These are phyloP conservation scores for Microdochium paspali DNA, from an alignment of 2,329 filamentous ascomycete species.

Conservation along the genomic window DNA sequence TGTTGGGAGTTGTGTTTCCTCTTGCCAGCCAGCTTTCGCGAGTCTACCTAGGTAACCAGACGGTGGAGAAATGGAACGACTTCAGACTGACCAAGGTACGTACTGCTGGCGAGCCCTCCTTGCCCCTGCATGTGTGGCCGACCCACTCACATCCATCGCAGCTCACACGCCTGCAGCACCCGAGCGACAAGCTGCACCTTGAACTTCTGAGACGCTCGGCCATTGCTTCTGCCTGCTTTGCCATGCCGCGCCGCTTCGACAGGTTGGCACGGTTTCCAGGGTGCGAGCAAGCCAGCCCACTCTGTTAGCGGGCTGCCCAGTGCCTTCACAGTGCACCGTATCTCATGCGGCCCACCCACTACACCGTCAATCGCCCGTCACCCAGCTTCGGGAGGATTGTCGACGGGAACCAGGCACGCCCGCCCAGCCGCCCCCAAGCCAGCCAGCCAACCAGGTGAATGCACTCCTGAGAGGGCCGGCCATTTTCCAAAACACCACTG, in stretches of 20 bases:
- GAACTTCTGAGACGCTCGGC: no score
- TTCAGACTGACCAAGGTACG: no score
- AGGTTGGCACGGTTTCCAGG: no score
- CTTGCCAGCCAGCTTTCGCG: no score
- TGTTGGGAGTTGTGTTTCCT: no score
- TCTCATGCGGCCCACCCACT: not conserved
- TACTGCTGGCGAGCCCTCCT: not conserved
- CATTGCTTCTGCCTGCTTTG: no score
- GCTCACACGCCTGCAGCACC: not conserved
- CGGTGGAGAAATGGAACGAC: no score
- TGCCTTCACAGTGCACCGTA: not conserved
- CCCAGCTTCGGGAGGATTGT: not conserved
- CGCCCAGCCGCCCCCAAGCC: not conserved
- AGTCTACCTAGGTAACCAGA: no score
- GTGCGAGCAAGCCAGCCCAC: no score
- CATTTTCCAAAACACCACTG: not conserved
- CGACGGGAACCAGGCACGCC: not conserved
- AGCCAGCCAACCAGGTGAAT: slow-evolving; percentile 1
- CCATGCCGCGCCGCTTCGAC: no score
- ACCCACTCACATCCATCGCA: not conserved
- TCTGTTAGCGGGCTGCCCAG: no score
- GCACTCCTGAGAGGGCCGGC: not conserved
- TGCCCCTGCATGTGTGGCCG: not conserved
- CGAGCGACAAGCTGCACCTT: no score
- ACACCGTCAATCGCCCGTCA: not conserved